Conservation (phyloP, 1,284 basidiomycete genomes). For the Trametes pubescens region DNA sequence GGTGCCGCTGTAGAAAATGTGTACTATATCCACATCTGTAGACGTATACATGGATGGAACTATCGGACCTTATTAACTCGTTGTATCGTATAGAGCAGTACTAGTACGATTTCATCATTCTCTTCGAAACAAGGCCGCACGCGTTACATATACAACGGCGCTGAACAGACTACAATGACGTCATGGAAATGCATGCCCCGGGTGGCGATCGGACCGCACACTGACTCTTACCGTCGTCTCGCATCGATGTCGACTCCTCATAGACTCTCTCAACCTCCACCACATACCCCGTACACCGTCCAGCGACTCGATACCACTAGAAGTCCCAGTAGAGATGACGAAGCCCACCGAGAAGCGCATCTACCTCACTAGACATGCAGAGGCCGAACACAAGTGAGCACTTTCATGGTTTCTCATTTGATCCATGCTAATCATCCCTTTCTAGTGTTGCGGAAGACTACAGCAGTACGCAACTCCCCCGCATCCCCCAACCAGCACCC, state of each 20-base stretch:
- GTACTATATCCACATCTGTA: background rate
- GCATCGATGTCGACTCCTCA: constrained; percentile 8
- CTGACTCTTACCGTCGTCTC: constrained; percentile 1
- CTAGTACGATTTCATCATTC: too few species aligned
- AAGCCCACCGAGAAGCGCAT: constrained; percentile 43
- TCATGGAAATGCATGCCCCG: constrained; percentile 13
- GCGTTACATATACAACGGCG: too few species aligned
- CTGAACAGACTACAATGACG: constrained; percentile 11
- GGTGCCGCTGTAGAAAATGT: constrained; percentile 1
- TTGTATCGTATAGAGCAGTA: too few species aligned
- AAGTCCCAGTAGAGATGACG: constrained; percentile 25
- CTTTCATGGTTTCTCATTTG: background rate
- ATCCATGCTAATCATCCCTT: background rate
- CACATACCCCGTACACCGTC: background rate
- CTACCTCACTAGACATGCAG: constrained; percentile 43
- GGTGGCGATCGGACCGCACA: constrained; percentile 13
- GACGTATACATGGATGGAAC: too few species aligned
- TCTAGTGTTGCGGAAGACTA: constrained; percentile 40
- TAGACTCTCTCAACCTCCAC: background rate
- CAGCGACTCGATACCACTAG: background rate
- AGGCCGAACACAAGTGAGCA: constrained; percentile 45
- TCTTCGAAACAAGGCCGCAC: background rate
- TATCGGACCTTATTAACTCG: too few species aligned
- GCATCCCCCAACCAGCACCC: background rate
- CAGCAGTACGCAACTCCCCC: constrained; percentile 24